A percentile compares a stretch with the other conserved stretches of the same genome.
phyloP scores from a whole-genome alignment of 768 basidiomycete species.

The Mycena rebaudengoi region DNA sequence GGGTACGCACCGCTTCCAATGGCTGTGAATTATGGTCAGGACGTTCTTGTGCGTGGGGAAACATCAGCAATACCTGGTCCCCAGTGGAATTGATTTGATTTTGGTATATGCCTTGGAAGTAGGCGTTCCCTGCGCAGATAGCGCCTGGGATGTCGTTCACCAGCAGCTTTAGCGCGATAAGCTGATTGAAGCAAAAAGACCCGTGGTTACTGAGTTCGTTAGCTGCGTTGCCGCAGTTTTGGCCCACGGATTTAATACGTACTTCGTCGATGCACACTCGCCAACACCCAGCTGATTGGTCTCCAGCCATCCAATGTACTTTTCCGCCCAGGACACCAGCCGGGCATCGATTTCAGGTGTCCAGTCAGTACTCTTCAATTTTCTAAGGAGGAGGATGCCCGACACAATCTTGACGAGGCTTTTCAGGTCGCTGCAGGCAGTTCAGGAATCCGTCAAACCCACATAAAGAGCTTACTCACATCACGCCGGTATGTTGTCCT shows the following conservation, averaged over 20 bases:
- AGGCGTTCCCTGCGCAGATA: slow-evolving; percentile 53
- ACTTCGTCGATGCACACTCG: slow-evolving; percentile 61
- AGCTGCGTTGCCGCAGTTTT: not conserved
- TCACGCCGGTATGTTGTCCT: slow-evolving; percentile 61
- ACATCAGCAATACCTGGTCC: slow-evolving; percentile 53
- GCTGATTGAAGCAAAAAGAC: slow-evolving; percentile 69
- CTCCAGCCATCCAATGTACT: slow-evolving; percentile 66
- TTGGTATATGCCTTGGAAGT: slow-evolving; percentile 60
- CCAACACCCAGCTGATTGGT: slow-evolving; percentile 55
- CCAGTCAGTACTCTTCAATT: slow-evolving; percentile 60
- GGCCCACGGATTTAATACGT: slow-evolving; percentile 21
- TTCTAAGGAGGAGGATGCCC: slow-evolving; percentile 61
- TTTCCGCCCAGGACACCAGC: slow-evolving; percentile 58
- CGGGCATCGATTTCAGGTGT: slow-evolving; percentile 57
- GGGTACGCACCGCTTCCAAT: slow-evolving; percentile 66
- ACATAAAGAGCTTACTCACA: slow-evolving; percentile 46
- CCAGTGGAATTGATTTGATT: slow-evolving; percentile 64
- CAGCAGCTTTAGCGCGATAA: slow-evolving; percentile 63
- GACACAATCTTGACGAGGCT: slow-evolving; percentile 63
- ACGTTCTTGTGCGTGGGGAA: not conserved
- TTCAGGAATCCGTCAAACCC: not conserved
- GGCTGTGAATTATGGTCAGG: slow-evolving; percentile 46
- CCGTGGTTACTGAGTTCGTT: slow-evolving; percentile 66
- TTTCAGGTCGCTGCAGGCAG: slow-evolving; percentile 58
- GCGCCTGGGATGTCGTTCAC: slow-evolving; percentile 61